Conservation (phyloP, 192 early-diverging fungal species). For the Mortierella hygrophila region DNA sequence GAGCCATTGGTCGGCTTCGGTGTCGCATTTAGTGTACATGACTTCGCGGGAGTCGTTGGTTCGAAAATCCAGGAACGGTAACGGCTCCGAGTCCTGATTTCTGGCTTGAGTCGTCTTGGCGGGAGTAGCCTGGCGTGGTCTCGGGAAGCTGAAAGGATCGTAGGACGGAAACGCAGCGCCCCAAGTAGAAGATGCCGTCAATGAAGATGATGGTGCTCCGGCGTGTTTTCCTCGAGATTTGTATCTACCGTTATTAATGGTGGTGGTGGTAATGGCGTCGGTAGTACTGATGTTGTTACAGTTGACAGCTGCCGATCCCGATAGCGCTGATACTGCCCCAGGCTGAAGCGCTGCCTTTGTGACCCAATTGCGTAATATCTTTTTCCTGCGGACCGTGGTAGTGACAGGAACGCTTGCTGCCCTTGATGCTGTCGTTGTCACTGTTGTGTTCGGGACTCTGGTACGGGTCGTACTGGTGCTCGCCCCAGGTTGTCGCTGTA, state of each 20-base stretch:
- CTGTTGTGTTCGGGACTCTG: not conserved
- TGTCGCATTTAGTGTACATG: conserved; percentile 38
- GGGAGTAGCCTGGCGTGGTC: not conserved
- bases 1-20: conserved; percentile 38
- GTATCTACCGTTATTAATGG: not conserved
- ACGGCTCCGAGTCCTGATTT: not conserved
- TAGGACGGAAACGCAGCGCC: not conserved
- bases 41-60: conserved; percentile 40
- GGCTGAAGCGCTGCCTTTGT: not conserved
- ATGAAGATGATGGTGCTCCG: not conserved
- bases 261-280: not conserved
- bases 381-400: not conserved
- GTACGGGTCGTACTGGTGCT: not conserved
- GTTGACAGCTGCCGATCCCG: not conserved
- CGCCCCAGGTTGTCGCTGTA: not conserved
- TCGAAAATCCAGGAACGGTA: conserved; percentile 39
- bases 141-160: not conserved
- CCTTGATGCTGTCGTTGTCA: not conserved
- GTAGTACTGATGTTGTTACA: not conserved
- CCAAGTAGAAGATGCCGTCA: not conserved
- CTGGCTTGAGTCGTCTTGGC: not conserved
- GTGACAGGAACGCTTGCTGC: not conserved
- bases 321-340: not conserved
- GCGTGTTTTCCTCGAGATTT: conserved; percentile 5
- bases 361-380: not conserved